Evolutionary conservation across 768 basidiomycete species (phyloP), one percentile per base, ranked within the genome.

Genomic region (Kwoniella europaea): DNA sequence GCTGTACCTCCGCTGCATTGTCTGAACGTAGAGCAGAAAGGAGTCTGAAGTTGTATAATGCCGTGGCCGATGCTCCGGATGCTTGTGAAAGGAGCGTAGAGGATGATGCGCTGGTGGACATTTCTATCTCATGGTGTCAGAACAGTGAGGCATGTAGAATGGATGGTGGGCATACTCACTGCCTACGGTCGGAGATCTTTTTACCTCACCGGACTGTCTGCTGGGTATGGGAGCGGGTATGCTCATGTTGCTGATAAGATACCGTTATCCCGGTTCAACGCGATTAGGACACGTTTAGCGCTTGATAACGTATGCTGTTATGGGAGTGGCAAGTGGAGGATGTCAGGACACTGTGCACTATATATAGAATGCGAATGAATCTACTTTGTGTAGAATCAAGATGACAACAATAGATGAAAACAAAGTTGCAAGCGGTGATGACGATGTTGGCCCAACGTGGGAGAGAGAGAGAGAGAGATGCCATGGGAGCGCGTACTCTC

Each of bases 1-100:
- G 79, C 7, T 76, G 72, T 13, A 84, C 74, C 42, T 73, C 65
- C 3, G 74, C 67, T 3, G 77, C 72, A 63, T 84, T 76, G 57
- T 83, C 84, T 27, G 79, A 74, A 7, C 75, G 66, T 18, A 78
- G 72, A 10, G 82, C 82, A 13, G 76, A 72, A 12, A 83, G 74
- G 10, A 83, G 69, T 20, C 70, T 55, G 68, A 83, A 83, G 67
- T 78, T 79, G 63, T 81, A 78, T 3, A 83, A 61, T 2, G 79
- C 82, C 4, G 62, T 57, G 15, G 68, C 55, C 10, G 68, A 63
- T 20, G 68, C 68, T n/a, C 54, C 44, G 29, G 59, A 61, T 16
- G 44, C 29, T 43, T 63, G 63, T 13, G 56, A 58, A 20, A 65
- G 24, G 16, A 60, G 46, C 20, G 57, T 70, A 4, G 68, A 70